Evolutionary conservation across 2,329 filamentous ascomycete genomes (phyloP).

Genomic region (Colletotrichum limetticola): DNA sequence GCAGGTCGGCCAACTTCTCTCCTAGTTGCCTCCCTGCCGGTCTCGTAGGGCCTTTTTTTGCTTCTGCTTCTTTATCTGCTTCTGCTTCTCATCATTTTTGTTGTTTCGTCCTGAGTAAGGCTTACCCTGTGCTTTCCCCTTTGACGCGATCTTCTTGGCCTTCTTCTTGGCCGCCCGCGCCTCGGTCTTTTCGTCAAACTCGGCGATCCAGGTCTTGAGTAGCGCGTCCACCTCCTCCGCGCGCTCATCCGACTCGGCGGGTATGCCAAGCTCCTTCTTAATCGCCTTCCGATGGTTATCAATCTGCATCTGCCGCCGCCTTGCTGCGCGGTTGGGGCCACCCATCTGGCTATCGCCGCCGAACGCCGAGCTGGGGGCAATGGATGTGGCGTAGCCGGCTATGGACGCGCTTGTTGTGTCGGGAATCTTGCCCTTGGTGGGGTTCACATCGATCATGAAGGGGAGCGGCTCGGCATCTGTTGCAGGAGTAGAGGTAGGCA

Average conservation of each 20-base stretch:
- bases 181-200: constrained; percentile 23
- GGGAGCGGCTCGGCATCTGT: constrained; percentile 12
- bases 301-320: constrained; percentile 30
- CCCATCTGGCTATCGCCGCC: constrained; percentile 12
- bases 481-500: not conserved
- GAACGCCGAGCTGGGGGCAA: constrained; percentile 23
- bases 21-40: constrained; percentile 28
- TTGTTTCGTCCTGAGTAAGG: constrained; percentile 21
- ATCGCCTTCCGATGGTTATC: constrained; percentile 23
- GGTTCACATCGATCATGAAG: constrained; percentile 21
- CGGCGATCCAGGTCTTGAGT: constrained; percentile 19
- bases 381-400: constrained; percentile 17
- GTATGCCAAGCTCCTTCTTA: constrained; percentile 25
- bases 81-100: constrained; percentile 18
- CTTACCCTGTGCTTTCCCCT: constrained; percentile 28
- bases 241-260: constrained; percentile 29
- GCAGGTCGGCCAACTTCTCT: constrained; percentile 16
- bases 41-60: constrained; percentile 25
- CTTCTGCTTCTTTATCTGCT: constrained; percentile 34
- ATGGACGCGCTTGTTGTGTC: not conserved
- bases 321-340: constrained; percentile 33
- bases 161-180: constrained; percentile 26
- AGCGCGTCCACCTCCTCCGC: constrained; percentile 25
- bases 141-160: constrained; percentile 11
- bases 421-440: constrained; percentile 9